Evolutionary conservation across 768 basidiomycete species (phyloP).

Genomic region (Suillus paluster): DNA sequence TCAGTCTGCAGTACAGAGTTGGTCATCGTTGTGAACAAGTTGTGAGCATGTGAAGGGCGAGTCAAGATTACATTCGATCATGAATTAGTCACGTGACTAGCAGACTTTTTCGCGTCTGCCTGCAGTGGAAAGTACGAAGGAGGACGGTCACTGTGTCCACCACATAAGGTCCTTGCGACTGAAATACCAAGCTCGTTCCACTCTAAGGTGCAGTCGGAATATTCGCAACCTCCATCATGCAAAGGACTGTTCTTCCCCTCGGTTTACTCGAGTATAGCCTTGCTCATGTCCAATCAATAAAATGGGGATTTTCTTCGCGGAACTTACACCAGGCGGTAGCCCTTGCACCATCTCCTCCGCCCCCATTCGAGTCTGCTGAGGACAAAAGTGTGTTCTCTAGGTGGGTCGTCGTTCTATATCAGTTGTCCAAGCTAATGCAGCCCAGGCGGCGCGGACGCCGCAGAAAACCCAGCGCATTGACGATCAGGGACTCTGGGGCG

Average conservation of each 20-base stretch:
- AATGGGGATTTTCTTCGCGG: constrained; percentile 15
- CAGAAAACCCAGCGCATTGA: not conserved
- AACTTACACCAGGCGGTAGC: constrained; percentile 25
- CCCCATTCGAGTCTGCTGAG: not conserved
- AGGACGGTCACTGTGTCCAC: not conserved
- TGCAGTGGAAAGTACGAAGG: not conserved
- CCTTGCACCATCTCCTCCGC: constrained; percentile 10
- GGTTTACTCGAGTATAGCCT: constrained; percentile 13
- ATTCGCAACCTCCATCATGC: not conserved
- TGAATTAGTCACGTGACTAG: too few relatives aligned
- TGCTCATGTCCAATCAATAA: constrained; percentile 9
- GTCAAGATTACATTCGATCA: too few relatives aligned
- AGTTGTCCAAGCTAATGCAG: not conserved
- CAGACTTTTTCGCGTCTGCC: not conserved
- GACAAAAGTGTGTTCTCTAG: not conserved
- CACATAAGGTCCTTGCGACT: not conserved
- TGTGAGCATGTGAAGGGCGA: too few relatives aligned
- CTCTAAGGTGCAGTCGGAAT: not conserved
- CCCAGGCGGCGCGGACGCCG: constrained; percentile 7
- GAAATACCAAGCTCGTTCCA: not conserved
- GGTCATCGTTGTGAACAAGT: not conserved
- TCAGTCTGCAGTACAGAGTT: not conserved
- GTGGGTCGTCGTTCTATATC: not conserved
- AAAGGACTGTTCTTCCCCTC: constrained; percentile 2
- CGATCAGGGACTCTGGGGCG: not conserved